A percentile compares a stretch with the other conserved stretches of the same genome.
These are phyloP conservation scores for Ophiosphaerella narmari DNA, from an alignment of 2,329 filamentous ascomycete species.

Conservation along the genomic window DNA sequence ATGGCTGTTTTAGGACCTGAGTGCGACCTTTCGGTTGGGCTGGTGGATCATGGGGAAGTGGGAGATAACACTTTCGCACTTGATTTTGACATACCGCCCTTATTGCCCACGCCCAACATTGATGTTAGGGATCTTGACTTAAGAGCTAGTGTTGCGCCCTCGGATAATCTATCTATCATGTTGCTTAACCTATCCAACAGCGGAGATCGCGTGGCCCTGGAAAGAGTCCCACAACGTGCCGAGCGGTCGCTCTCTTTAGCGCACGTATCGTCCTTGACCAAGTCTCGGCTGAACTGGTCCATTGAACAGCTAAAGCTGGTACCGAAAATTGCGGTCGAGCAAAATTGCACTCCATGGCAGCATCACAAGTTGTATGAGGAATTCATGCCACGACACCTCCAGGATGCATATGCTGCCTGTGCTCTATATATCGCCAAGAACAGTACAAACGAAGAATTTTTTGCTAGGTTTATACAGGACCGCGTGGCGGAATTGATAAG, in stretches of 20 bases:
- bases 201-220: constrained; percentile 1
- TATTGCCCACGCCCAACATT: constrained; percentile 2
- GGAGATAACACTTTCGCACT: constrained; percentile 1
- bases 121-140: constrained; percentile 27
- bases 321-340: constrained; percentile 51
- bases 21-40: constrained; percentile 13
- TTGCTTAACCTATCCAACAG: constrained; percentile 1
- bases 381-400: constrained; percentile 57
- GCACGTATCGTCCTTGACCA: constrained; percentile 23
- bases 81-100: constrained; percentile 10
- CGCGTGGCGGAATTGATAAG: constrained; percentile 52
- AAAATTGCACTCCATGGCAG: constrained; percentile 59
- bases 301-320: constrained; percentile 33
- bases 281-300: constrained; percentile 30
- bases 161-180: constrained; percentile 52
- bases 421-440: constrained; percentile 59
- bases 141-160: constrained; percentile 50
- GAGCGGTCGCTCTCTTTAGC: constrained; percentile 7
- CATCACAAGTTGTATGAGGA: constrained; percentile 58
- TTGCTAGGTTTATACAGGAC: constrained; percentile 56
- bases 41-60: constrained; percentile 26
- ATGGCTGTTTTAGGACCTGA: constrained; percentile 13
- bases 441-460: constrained; percentile 52
- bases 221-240: neutral
- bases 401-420: constrained; percentile 60